Evolutionary conservation across 345 rosid species (phyloP).

Genomic region (Pugionium dolabratum): DNA sequence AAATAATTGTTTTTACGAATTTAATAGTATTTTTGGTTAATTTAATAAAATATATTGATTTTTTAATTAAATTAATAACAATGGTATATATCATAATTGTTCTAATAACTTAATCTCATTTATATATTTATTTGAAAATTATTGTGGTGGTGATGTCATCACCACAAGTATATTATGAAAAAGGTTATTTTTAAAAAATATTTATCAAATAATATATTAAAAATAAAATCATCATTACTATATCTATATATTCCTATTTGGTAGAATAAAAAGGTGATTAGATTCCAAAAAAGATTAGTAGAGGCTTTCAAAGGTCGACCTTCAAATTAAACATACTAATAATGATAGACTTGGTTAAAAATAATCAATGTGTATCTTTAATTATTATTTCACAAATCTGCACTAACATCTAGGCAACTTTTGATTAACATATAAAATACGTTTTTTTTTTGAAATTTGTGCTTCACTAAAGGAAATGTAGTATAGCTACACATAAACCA

Average conservation of each 20-base stretch:
- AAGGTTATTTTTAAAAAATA: no score
- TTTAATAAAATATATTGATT: no score
- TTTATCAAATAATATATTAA: no score
- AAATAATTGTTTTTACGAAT: no score
- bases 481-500: constrained; percentile 1
- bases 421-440: constrained; percentile 11
- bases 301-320: constrained; percentile 22
- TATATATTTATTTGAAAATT: no score
- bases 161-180: no score
- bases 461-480: constrained; percentile 29
- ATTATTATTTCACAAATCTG: constrained; percentile 31
- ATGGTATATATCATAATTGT: no score
- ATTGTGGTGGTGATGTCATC: no score
- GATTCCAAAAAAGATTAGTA: constrained; percentile 17
- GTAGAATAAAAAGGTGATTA: background rate
- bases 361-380: background rate
- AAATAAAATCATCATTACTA: background rate
- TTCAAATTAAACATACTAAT: constrained; percentile 14
- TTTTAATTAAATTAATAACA: no score
- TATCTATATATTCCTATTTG: background rate
- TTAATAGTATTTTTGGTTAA: no score
- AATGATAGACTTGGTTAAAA: background rate
- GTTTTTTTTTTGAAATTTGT: constrained; percentile 34
- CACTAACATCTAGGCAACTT: constrained; percentile 38
- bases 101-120: no score